phyloP scores from a whole-genome alignment of 179 eudicot species.

The Heliamphora pulchella region DNA sequence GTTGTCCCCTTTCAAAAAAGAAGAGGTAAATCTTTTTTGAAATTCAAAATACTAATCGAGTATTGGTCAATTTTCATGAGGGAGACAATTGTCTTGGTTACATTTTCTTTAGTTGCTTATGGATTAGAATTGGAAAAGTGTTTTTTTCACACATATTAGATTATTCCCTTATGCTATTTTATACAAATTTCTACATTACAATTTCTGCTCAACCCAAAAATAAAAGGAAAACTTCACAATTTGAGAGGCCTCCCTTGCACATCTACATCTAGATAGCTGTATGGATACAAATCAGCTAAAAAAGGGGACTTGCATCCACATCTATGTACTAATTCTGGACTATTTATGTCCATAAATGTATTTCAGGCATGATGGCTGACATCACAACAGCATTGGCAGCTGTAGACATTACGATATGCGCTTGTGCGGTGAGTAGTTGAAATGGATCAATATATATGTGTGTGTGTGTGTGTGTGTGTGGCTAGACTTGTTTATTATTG shows the following conservation, averaged over 20 bases:
- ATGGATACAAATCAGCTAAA: not conserved
- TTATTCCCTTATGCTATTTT: not conserved
- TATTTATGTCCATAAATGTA: not conserved
- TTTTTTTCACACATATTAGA: not conserved
- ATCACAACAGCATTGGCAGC: slow-evolving; percentile 59
- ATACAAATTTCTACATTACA: not conserved
- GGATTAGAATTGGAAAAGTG: not conserved
- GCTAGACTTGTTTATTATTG: not conserved
- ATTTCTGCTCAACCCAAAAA: not conserved
- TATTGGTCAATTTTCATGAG: not conserved
- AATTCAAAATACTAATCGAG: not conserved
- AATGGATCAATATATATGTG: too few relatives aligned
- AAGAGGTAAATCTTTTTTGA: too few relatives aligned
- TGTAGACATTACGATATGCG: slow-evolving; percentile 60
- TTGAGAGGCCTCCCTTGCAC: too few relatives aligned
- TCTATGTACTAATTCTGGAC: not conserved
- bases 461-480: not conserved
- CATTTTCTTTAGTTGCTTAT: not conserved
- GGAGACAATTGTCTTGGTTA: not conserved
- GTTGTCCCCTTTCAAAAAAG: not conserved
- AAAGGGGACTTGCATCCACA: not conserved
- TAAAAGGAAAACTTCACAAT: not conserved
- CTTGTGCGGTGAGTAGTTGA: slow-evolving; percentile 72
- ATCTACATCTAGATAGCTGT: too few relatives aligned
- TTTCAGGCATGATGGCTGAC: slow-evolving; percentile 76